phyloP scores from a whole-genome alignment of 345 rosid species.

The Salix arbutifolia region DNA sequence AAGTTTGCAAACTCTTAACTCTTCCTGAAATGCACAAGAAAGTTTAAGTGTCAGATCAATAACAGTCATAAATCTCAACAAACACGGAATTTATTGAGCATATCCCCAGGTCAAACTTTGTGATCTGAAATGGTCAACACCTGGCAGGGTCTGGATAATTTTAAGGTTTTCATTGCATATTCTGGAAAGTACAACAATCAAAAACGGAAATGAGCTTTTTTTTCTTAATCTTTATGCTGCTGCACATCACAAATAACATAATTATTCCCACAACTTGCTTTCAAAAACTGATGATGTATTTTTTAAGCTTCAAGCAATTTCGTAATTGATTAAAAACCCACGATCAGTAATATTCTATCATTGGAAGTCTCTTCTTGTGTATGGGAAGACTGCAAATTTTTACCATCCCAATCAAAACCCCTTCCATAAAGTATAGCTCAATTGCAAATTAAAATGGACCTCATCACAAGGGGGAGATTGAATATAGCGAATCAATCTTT shows the following conservation, averaged over 20 bases:
- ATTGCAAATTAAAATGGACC: background rate
- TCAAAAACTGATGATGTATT: background rate
- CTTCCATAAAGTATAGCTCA: background rate
- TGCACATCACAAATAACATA: too few species aligned
- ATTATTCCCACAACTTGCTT: background rate
- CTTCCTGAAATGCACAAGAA: slow-evolving; percentile 19
- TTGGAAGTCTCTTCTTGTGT: too few species aligned
- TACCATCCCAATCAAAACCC: background rate
- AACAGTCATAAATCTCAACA: background rate
- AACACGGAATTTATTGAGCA: background rate
- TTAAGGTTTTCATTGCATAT: background rate
- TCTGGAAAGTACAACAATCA: background rate
- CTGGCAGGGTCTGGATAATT: background rate
- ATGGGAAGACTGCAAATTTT: too few species aligned
- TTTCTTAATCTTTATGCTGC: background rate
- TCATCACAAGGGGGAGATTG: background rate
- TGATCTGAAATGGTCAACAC: background rate
- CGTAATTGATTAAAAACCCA: background rate
- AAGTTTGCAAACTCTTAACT: slow-evolving; percentile 1
- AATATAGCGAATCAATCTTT: background rate
- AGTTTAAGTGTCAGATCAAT: slow-evolving; percentile 1
- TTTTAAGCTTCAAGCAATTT: background rate
- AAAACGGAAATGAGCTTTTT: background rate
- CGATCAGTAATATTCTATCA: too few species aligned
- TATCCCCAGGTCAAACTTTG: background rate